phyloP scores from a whole-genome alignment of 192 early-diverging fungal genomes.

The Gamsiella multidivaricata region DNA sequence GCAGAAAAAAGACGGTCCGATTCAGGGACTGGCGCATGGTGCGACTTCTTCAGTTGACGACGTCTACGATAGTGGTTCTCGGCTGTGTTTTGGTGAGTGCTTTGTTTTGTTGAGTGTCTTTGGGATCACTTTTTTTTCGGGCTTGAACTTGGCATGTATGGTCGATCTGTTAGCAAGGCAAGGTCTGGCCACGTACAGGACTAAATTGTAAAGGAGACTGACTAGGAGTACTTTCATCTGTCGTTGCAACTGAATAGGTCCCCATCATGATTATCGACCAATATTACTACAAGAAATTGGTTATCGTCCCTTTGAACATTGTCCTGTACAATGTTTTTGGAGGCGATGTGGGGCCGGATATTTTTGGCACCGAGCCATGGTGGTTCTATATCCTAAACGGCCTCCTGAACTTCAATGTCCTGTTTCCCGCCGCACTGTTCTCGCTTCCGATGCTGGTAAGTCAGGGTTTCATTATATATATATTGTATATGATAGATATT shows the following conservation, averaged over 20 bases:
- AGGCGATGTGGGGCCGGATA: conserved; percentile 71
- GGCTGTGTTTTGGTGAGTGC: conserved; percentile 53
- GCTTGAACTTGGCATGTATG: too few species aligned
- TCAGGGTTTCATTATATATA: too few species aligned
- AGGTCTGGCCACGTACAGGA: too few species aligned
- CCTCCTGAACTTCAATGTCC: conserved; percentile 89
- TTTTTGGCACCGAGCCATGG: conserved; percentile 88
- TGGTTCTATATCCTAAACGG: conserved; percentile 93
- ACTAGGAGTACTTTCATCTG: not conserved
- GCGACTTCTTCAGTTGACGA: conserved; percentile 56
- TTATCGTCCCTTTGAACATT: conserved; percentile 87
- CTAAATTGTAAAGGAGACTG: not conserved
- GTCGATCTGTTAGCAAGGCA: too few species aligned
- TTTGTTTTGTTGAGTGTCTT: too few species aligned
- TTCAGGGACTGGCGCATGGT: conserved; percentile 57
- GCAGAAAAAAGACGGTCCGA: conserved; percentile 43
- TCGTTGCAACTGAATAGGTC: conserved; percentile 46
- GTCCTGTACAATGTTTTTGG: conserved; percentile 93
- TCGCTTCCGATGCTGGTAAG: conserved; percentile 73
- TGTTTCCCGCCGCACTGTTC: conserved; percentile 77
- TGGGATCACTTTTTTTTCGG: not conserved
- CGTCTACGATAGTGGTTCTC: conserved; percentile 43
- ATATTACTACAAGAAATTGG: conserved; percentile 75
- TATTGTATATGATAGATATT: not conserved
- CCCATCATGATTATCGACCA: conserved; percentile 79